Base-by-base conservation (phyloP, 1,284 basidiomycete species). In the Acaromyces ingoldii region DNA sequence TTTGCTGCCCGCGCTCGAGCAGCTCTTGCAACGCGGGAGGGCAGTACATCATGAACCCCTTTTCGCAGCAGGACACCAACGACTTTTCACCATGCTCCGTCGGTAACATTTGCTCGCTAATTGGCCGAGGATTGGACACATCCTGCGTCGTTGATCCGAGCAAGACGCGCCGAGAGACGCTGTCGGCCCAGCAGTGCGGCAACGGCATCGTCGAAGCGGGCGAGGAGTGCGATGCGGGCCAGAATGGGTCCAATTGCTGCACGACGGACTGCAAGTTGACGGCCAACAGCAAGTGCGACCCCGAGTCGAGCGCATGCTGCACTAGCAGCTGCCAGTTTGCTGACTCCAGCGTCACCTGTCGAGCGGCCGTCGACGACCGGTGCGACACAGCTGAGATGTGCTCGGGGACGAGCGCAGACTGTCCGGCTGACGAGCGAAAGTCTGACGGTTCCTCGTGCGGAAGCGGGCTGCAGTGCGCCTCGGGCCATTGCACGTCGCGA, bases 151-250 rank as follows among this genome's bases (percentile, higher is more conserved):
- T 55, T 29, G 53, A 56, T 15, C 67, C 64, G 6, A 59, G 61
- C 4, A 29, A 46, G 19, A 29, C n/a, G 10, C 41, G 39, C 7
- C 52, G 65, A 28, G 57, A 63, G 28, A 70, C 65, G 21, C 50
- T 73, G 39, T 63, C 60, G 34, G 57, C 59, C 6, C 52, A 70
- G 43, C 68, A 71, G 55, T 73, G 71, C 49, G 71, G 71, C 22
- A 73, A 73, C 49, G 71, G 67, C 82, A 79, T 80, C 49, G 65
- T 80, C 7, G 80, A 81, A 51, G 75, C 74, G 10, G 81, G 87
- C 39, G 89, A 92, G 77, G 87, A 92, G 52, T 93, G 91, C 75
- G 90, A 93, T 75, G 89, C 90, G 0, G 90, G 90, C 31, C 73
- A 77, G 15, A 82, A 81, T 42, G 86, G 85, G 11, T 76, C 82